phyloP scores from a whole-genome alignment of 768 basidiomycete species.

The Tylopilus vinaceipallidus region DNA sequence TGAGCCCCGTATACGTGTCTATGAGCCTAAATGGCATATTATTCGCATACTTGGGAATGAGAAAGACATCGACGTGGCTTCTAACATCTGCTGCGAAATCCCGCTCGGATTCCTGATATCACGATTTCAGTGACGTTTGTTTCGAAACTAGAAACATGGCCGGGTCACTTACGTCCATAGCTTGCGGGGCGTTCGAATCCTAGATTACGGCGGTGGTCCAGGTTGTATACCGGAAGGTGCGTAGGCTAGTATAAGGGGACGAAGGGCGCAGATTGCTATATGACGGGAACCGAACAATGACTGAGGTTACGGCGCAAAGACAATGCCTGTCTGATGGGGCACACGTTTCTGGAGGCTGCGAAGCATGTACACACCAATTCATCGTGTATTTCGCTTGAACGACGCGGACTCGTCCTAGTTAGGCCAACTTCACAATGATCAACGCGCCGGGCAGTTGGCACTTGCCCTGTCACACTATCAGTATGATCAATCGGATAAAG shows the following conservation, averaged over 20 bases:
- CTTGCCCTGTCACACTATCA: no score
- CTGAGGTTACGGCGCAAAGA: no score
- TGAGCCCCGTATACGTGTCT: constrained; percentile 27
- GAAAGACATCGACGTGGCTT: constrained; percentile 10
- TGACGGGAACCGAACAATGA: neutral
- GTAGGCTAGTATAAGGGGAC: neutral
- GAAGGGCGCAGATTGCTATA: neutral
- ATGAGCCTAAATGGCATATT: constrained; percentile 25
- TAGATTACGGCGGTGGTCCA: no score
- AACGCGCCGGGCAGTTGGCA: no score
- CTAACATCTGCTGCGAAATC: constrained; percentile 15
- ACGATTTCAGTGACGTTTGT: neutral
- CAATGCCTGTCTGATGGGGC: no score
- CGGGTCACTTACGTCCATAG: constrained; percentile 6
- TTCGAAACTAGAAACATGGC: no score
- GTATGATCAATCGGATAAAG: constrained; percentile 3
- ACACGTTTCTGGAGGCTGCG: no score
- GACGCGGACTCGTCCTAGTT: no score
- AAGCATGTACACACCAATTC: no score
- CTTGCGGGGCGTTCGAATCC: neutral
- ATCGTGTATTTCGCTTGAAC: no score
- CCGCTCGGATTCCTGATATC: neutral
- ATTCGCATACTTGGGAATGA: constrained; percentile 14
- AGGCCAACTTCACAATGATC: no score
- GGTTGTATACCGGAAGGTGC: neutral